Evolutionary conservation across 2,329 filamentous ascomycete genomes (phyloP), one percentile per base, ranked within the genome.

Genomic region (Didymella keratinophila): DNA sequence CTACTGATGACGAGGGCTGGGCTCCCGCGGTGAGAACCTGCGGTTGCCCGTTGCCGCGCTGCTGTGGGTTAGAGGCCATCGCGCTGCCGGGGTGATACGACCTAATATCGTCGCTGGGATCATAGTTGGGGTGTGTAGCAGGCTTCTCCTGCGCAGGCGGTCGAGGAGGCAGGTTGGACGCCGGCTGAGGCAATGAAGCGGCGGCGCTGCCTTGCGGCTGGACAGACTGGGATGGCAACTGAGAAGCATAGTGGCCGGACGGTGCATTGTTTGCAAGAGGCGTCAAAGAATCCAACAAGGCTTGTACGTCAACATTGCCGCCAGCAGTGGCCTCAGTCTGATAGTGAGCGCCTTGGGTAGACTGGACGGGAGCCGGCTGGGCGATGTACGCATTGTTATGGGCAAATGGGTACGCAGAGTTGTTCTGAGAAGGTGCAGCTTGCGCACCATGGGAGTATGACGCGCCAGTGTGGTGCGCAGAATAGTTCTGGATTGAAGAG

Each of bases 131-230:
- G 62, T 82, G 78, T 48, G 80, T 81, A 57, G 78, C 71, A 52
- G 78, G 78, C 68, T 80, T 79, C 59, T 82, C 80, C 71, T 82
- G 81, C 36, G 80, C 78, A 58, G 80, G 81, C 42, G 80, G 81
- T 61, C 79, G 76, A 36, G 81, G 76, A 67, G 80, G 81, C 8
- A 83, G 80, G 59, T 71, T 75, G 55, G 76, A 66, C 44, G 78
- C 75, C 55, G 74, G 74, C 34, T 79, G 75, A 43, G 76, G 65
- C 48, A 76, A 71, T 14, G 77, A 72, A 21, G 75, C 63, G 30
- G 76, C 67, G 58, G 76, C 71, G 54, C 69, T 71, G 67, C 71
- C 69, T 45, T 73, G 73, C 47, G 70, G 54, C 58, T 69, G 66
- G 60, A 70, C 61, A 63, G 72, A 70, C 49, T 72, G 72, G 50